Evolutionary conservation across 2,329 filamentous ascomycete species (phyloP), one percentile per base, ranked within the genome.

Genomic region (Aspergillus arachidicola): DNA sequence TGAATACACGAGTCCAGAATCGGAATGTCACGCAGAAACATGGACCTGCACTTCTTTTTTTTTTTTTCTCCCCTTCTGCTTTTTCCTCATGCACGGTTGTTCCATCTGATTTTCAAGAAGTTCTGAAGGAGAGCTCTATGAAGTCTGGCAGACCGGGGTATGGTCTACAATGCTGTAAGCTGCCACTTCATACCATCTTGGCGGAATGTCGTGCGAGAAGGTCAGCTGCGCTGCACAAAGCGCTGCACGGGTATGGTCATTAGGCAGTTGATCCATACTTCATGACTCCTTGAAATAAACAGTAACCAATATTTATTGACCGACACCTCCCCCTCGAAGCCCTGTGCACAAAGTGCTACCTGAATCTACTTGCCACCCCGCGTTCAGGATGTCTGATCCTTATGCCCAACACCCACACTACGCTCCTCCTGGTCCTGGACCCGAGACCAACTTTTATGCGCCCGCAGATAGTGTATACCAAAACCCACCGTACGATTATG

Each of bases 321-420:
- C 6, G 16, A 30, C 48, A 11, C 14, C 26, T n/a, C 26, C 14
- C 23, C 48, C 26, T 50, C 46, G 23, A 10, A 19, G 6, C 6
- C 12, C 46, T 16, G 6, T 28, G 14, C 30, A 48, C 48, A 28
- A n/a, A 4, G 19, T 19, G 26, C 16, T 51, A 30, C 6, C 46
- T 51, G 26, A 2, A 51, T 30, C 26, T 51, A 51, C 48, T 32
- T 28, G 16, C 28, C 48, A 28, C 28, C 48, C 48, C 67, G 75
- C 43, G 23, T 23, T 38, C 32, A 54, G 21, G 62, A 86, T 86
- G 84, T 85, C 83, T 19, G 82, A 82, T 63, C 82, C 82, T 43
- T 85, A 85, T 78, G 79, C 83, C 66, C 77, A 81, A 48, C 72
- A 79, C 41, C 60, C 67, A 50, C 64, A 67, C 58, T 71, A 72